These are phyloP conservation scores for Penicillium cosmopolitanum DNA, from an alignment of 495 filamentous ascomycete species.

Conservation along the genomic window DNA sequence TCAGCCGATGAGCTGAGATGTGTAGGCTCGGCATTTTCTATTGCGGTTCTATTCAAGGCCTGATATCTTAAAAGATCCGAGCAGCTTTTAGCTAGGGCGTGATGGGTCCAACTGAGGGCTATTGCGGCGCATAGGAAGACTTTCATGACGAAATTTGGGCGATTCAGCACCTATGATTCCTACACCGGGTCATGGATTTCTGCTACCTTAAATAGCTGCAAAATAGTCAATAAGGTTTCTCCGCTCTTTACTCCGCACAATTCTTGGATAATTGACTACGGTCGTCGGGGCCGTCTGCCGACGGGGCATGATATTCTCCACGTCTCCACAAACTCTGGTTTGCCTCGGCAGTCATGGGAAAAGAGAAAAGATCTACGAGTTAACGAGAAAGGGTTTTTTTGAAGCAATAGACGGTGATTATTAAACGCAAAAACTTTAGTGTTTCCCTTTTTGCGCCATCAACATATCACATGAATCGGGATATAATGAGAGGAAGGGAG, in stretches of 20 bases:
- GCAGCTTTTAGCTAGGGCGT: not conserved
- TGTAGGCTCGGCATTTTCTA: not conserved
- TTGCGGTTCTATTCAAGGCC: not conserved
- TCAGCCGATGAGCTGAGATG: not conserved
- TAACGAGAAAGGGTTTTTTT: too few relatives aligned
- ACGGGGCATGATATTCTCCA: not conserved
- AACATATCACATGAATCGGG: too few relatives aligned
- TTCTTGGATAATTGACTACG: not conserved
- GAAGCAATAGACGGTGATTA: too few relatives aligned
- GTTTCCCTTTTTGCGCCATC: too few relatives aligned
- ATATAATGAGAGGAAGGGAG: too few relatives aligned
- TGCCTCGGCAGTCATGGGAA: not conserved
- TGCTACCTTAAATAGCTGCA: too few relatives aligned
- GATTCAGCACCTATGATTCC: too few relatives aligned
- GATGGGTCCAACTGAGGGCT: not conserved
- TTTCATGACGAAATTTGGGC: not conserved
- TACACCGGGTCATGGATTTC: not conserved
- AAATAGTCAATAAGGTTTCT: not conserved
- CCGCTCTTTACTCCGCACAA: slow-evolving; percentile 1
- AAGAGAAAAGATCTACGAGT: too few relatives aligned
- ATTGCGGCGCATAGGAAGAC: not conserved
- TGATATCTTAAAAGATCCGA: not conserved
- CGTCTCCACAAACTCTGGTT: not conserved
- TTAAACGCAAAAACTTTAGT: too few relatives aligned
- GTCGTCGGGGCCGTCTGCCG: slow-evolving; percentile 1